Conservation (phyloP, 2,329 filamentous ascomycete genomes). For the Fonsecaea multimorphosa region DNA sequence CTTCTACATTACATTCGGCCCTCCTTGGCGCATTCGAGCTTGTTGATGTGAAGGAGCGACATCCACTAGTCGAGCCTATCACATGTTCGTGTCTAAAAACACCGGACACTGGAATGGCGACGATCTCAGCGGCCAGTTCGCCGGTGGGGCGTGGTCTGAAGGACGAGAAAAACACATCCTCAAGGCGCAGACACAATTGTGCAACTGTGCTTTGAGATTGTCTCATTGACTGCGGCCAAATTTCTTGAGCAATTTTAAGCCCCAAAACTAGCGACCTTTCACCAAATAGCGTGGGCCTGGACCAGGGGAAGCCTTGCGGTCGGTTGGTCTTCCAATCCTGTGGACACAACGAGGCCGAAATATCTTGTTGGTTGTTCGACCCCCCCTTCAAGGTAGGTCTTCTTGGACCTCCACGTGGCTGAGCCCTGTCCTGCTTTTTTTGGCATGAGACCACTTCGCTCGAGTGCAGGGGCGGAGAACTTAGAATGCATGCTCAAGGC, state of each 20-base stretch:
- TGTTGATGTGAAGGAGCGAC: constrained; percentile 5
- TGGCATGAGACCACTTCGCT: background rate
- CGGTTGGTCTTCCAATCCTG: background rate
- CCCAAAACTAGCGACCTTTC: background rate
- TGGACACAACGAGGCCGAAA: background rate
- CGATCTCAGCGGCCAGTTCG: background rate
- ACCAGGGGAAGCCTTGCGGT: background rate
- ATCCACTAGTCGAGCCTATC: background rate
- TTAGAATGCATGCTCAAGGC: background rate
- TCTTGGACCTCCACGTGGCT: background rate
- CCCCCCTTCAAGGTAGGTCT: background rate
- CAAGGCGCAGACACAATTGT: background rate
- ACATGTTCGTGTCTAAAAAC: background rate
- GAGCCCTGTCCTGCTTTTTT: background rate
- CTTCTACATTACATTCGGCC: background rate
- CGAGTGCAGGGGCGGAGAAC: background rate
- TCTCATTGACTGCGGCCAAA: background rate
- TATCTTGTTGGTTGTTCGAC: background rate
- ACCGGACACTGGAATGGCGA: background rate
- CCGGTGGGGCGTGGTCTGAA: background rate
- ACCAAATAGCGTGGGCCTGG: background rate
- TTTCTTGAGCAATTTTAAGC: background rate
- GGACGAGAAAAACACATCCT: background rate
- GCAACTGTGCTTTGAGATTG: background rate
- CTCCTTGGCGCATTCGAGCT: background rate